phyloP scores from a whole-genome alignment of 2,329 filamentous ascomycete species.

The Ceratocystis cacaofunesta region DNA sequence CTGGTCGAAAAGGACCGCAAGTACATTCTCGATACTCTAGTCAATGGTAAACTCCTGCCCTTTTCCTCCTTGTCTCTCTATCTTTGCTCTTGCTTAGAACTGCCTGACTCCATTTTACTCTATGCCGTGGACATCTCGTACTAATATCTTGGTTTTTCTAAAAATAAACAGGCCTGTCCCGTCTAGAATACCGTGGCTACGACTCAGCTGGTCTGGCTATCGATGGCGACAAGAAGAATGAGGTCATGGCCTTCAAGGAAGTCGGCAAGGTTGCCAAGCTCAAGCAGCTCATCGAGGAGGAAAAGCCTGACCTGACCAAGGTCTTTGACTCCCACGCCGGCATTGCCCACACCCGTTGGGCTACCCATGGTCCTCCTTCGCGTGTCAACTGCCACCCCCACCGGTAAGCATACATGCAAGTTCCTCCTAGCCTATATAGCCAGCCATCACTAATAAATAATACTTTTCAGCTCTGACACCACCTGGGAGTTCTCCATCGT shows the following conservation, averaged over 20 bases:
- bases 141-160: neutral
- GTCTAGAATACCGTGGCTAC: constrained; percentile 97
- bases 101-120: neutral
- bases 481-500: constrained; percentile 95
- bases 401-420: constrained; percentile 45
- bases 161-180: constrained; percentile 55
- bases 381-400: constrained; percentile 96
- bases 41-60: constrained; percentile 59
- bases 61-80: constrained; percentile 12
- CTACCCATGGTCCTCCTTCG: constrained; percentile 89
- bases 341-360: constrained; percentile 98
- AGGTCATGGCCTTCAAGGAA: constrained; percentile 95
- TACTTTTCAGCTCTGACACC: constrained; percentile 58
- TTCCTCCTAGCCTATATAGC: neutral
- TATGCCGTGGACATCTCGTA: neutral
- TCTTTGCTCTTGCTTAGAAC: too few species aligned
- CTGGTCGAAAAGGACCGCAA: constrained; percentile 96
- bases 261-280: constrained; percentile 98
- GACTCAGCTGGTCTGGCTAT: constrained; percentile 92
- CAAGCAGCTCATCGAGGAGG: constrained; percentile 76
- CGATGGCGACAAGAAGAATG: constrained; percentile 97
- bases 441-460: neutral
- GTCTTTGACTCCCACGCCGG: constrained; percentile 95
- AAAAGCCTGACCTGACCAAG: constrained; percentile 74
- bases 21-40: constrained; percentile 87